Evolutionary conservation across 169 alveolate species (phyloP), one percentile per base, ranked within the genome.

Genomic region (Amoebophrya sp.): DNA sequence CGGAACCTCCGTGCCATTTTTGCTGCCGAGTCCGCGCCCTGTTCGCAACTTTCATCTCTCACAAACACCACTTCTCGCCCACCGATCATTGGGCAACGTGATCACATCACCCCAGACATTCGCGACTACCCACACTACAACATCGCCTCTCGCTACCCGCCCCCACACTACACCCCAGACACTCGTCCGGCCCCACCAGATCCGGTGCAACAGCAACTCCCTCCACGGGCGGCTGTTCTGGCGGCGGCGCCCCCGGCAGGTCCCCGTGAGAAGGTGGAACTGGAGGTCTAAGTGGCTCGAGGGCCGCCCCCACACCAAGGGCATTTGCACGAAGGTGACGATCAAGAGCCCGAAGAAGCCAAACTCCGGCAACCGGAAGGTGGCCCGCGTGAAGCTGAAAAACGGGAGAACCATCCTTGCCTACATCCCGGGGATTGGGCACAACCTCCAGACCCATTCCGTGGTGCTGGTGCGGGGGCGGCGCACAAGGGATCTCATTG

Each of bases 381-480:
- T 95, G 26, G 97, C 97, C 10, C 88, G 97, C 18, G 97, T 95
- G 0, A 43, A 96, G 42, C 92, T 95, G 45, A 88, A 92, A 0
- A 67, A 95, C 29, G 94, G 95, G 7, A 91, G 96, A 39, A 93
- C 96, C 43, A 94, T 58, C 34, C 23, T 16, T 13, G 7, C 34
- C 78, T 58, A 58, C 91, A 91, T 95, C 26, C 97, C 97, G 48
- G 97, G 97, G 31, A 94, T 93, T 7, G 97, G 97, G 0, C 97
- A 95, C 90, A 95, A 95, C 38, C 93, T 95, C 58, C 95, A 94
- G 41, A 94, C 96, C n/a, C 97, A 95, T 69, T 93, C 95, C 20
- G 96, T 95, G 78, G 96, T 95, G 26, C 89, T 95, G 70, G 97
- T 95, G 42, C 93, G 97, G 31, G 97, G 97, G 1, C 95, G 97